These are phyloP conservation scores for Trametes versicolor DNA, from an alignment of 1,284 basidiomycete species.

Conservation along the genomic window DNA sequence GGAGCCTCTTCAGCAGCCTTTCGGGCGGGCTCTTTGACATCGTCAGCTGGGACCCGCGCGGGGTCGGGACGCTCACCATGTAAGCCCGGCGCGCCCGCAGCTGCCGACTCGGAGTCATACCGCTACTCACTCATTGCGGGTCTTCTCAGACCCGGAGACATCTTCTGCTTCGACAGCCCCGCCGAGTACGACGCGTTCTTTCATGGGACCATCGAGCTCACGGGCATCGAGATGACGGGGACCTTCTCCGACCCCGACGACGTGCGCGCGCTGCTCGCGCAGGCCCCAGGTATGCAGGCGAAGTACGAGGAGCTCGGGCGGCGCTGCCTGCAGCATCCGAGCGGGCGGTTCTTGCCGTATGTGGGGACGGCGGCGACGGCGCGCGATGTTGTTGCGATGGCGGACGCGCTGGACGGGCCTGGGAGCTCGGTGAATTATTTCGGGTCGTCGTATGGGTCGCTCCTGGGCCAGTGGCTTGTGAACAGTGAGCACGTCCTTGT, in stretches of 20 bases:
- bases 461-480: constrained; percentile 30
- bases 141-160: constrained; percentile 12
- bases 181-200: constrained; percentile 18
- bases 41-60: constrained; percentile 23
- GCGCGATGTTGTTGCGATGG: constrained; percentile 28
- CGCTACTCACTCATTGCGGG: not conserved
- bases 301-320: constrained; percentile 16
- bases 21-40: constrained; percentile 19
- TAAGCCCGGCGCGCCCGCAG: not conserved
- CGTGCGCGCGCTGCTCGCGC: constrained; percentile 9
- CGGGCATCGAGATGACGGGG: constrained; percentile 13
- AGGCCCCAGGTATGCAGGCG: constrained; percentile 19
- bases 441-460: constrained; percentile 29
- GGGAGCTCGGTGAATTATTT: constrained; percentile 26
- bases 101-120: not conserved
- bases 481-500: constrained; percentile 24
- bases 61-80: constrained; percentile 20
- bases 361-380: constrained; percentile 26
- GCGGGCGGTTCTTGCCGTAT: constrained; percentile 17
- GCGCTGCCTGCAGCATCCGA: constrained; percentile 13
- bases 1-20: constrained; percentile 3
- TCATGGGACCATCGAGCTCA: constrained; percentile 17
- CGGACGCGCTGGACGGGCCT: constrained; percentile 31
- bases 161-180: constrained; percentile 21
- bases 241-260: constrained; percentile 19